Evolutionary conservation across 345 rosid genomes (phyloP).

Genomic region (Limnanthes douglasii): DNA sequence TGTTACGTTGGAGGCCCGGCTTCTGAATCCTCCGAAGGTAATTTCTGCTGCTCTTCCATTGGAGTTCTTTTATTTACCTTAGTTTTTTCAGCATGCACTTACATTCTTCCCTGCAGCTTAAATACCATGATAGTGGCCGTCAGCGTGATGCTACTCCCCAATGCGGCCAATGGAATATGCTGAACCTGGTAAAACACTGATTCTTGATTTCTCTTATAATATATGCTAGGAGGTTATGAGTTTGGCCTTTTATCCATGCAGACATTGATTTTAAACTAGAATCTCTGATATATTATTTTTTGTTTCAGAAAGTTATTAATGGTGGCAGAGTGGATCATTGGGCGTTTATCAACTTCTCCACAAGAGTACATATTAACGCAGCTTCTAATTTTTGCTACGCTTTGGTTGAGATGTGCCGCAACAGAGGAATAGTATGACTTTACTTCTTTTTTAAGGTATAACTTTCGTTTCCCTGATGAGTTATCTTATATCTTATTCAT

Average conservation of each 20-base stretch:
- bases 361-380: neutral
- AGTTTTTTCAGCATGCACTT: neutral
- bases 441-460: too few relatives aligned
- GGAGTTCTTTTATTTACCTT: too few relatives aligned
- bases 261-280: too few relatives aligned
- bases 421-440: constrained; percentile 53
- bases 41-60: neutral
- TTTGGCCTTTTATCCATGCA: too few relatives aligned
- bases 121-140: constrained; percentile 40
- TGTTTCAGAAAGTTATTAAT: constrained; percentile 63
- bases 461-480: neutral
- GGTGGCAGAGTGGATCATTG: constrained; percentile 50
- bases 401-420: constrained; percentile 39
- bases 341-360: constrained; percentile 50
- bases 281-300: too few relatives aligned
- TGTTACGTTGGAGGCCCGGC: constrained; percentile 37
- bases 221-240: too few relatives aligned
- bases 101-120: constrained; percentile 29
- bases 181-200: constrained; percentile 38
- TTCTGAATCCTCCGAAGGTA: constrained; percentile 60
- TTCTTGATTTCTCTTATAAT: too few relatives aligned
- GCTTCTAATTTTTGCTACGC: constrained; percentile 25
- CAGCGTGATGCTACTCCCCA: constrained; percentile 33
- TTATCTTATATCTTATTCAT: neutral
- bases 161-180: constrained; percentile 78